Base-by-base conservation (phyloP, 1,284 basidiomycete species). In the Hemileia vastatrix region DNA sequence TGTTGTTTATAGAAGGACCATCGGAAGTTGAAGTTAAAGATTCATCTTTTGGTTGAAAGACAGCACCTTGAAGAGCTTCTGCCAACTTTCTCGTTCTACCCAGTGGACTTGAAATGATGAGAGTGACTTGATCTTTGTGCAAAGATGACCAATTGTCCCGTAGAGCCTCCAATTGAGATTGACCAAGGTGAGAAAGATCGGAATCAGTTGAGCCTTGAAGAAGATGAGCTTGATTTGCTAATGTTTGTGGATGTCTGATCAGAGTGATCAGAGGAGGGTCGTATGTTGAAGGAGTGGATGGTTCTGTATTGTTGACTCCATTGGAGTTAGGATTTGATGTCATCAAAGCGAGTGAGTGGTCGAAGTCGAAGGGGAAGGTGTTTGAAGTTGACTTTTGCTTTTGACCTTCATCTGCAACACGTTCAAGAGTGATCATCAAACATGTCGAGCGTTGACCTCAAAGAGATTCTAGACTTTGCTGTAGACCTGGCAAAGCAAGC, bases 131-230 rank as follows among this genome's bases (percentile, higher is more conserved):
- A 15, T 40, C 24, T 33, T 31, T 43, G 36, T 15, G 21, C 6
- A 47, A 15, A 24, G 15, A 9, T 23, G 32, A 11, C 32, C 6
- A 59, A 19, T 24, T 33, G 36, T 21, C 19, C 9, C 57, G 66
- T 1, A 74, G 63, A 2, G 65, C 64, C 43, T 67, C 57, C 11
- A 71, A 64, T 64, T 74, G 72, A n/a, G 64, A 62, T 24, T 68
- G 62, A 2, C 72, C 72, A 18, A 58, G 63, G 4, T 64, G 54
- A 2, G 71, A 68, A 6, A 74, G 47, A 1, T 69, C 68, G 5
- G 71, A 71, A 49, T 74, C 72, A 3, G 71, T 68, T 6, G 68
- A 66, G 15, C 72, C 72, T 60, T 74, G 72, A 4, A 74, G 66
- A 3, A 74, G 51, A 3, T 67, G 68, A 15, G 71, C 68, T 36